These are phyloP conservation scores for Plantago lanceolata DNA, from an alignment of 305 asterid genomes.

Conservation along the genomic window DNA sequence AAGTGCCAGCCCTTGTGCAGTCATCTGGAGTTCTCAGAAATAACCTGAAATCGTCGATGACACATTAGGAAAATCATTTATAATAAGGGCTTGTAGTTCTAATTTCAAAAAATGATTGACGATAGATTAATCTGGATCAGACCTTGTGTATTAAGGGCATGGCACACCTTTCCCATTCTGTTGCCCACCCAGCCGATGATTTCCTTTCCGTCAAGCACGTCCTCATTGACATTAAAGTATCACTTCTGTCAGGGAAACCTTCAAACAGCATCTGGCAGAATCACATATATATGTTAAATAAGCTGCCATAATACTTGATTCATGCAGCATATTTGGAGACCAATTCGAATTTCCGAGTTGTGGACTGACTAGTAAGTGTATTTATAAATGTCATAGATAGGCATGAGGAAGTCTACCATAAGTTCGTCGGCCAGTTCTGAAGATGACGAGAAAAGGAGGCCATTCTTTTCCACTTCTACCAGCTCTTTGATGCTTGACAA, in stretches of 20 bases:
- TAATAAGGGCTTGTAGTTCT: neutral
- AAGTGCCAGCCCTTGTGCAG: neutral
- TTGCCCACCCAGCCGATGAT: conserved; percentile 67
- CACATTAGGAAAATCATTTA: neutral
- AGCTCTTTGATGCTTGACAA: conserved; percentile 76
- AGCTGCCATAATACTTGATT: too few relatives aligned
- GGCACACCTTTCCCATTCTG: conserved; percentile 81
- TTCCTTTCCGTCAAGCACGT: conserved; percentile 56
- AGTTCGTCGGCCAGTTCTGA: conserved; percentile 92
- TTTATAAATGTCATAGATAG: neutral
- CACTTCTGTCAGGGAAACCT: conserved; percentile 72
- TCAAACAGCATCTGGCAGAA: conserved; percentile 63
- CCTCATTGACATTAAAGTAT: conserved; percentile 56
- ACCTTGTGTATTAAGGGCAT: conserved; percentile 71
- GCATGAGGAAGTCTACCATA: conserved; percentile 52
- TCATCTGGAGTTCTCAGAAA: conserved; percentile 37
- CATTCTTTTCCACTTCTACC: conserved; percentile 77
- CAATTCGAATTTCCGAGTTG: neutral
- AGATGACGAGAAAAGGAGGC: conserved; percentile 86
- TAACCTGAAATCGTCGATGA: conserved; percentile 36
- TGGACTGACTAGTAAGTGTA: too few relatives aligned
- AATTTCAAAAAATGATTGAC: neutral
- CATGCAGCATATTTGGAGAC: neutral
- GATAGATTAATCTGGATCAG: conserved; percentile 11
- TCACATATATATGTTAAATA: conserved; percentile 7